Percentiles rank a stretch among this genome's conserved stretches.
phyloP scores from a whole-genome alignment of 208 protist genomes.

The Acanthamoeba lenticulata region DNA sequence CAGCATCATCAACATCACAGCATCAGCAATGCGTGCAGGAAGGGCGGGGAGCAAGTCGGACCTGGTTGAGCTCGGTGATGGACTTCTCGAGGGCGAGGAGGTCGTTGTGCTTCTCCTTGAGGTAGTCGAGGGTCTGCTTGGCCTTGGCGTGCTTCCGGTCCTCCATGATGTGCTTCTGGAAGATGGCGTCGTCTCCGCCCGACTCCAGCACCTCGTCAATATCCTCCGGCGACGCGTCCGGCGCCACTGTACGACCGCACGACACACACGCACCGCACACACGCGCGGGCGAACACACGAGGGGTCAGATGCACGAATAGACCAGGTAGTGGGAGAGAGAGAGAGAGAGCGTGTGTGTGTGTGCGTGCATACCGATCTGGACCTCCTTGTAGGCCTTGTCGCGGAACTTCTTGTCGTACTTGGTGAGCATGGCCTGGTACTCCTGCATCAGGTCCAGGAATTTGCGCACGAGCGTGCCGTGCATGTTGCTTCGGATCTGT shows the following conservation, averaged over 20 bases:
- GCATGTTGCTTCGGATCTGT: constrained; percentile 63
- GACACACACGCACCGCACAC: background rate
- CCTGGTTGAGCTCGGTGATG: constrained; percentile 47
- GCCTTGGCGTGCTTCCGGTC: constrained; percentile 44
- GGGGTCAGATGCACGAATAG: background rate
- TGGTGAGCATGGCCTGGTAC: constrained; percentile 63
- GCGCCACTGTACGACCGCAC: constrained; percentile 18
- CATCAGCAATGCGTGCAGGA: background rate
- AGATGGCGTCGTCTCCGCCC: constrained; percentile 27
- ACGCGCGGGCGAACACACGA: background rate
- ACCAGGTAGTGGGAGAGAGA: background rate
- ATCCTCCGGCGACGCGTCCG: constrained; percentile 39
- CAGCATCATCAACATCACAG: background rate
- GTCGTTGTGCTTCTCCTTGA: constrained; percentile 64
- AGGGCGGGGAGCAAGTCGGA: background rate
- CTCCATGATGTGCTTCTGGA: constrained; percentile 63
- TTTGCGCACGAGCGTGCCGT: constrained; percentile 51
- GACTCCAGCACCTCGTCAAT: constrained; percentile 42
- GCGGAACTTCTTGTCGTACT: constrained; percentile 52
- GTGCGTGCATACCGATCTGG: background rate
- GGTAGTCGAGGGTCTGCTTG: constrained; percentile 36
- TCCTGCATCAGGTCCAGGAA: constrained; percentile 58
- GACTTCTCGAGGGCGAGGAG: constrained; percentile 21
- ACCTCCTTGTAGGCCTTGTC: constrained; percentile 34
- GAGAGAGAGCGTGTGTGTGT: background rate